Evolutionary conservation across 2,329 filamentous ascomycete species (phyloP), one percentile per base, ranked within the genome.

Genomic region (Epichloe gansuensis): DNA sequence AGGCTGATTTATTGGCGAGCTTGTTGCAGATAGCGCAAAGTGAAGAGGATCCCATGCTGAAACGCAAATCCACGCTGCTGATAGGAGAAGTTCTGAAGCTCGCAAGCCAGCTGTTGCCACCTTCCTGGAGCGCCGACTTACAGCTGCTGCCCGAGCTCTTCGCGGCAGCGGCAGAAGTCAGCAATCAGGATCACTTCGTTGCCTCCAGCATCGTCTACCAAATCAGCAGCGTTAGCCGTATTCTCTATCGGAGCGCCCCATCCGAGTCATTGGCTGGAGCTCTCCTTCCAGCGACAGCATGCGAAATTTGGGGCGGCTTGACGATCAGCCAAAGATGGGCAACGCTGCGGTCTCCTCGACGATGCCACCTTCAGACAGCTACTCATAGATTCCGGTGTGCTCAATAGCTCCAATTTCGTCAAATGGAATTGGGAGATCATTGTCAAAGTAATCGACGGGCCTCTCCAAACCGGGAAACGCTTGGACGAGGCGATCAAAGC

Each of bases 401-500:
- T 97, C 46, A 88, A 85, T 57, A 93, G 88, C 55, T 89, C 89
- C 56, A 96, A 95, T 60, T 95, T 87, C 62, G 76, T 82, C 41
- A 98, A 98, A 66, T 98, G 93, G 93, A 91, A 95, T 64, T 98
- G 94, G 93, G 89, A 95, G 56, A 75, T 95, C 39, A 90, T 98
- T 43, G 78, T 91, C 54, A 86, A 85, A 60, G 83, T 97, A 50
- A 91, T 98, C 38, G 91, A 97, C 64, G 94, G 93, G 0, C 93
- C 94, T 1, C 71, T 98, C 23, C 85, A 90, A 25, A 95, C 90
- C 58, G 85, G 91, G 1, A 96, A 95, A 67, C 80, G 93, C 11
- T 76, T 98, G 4, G 91, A 96, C 60, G 93, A 98, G 68, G 91
- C 91, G 0, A 87, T 95, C 64, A 91, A 90, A 65, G 90, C 86